These are phyloP conservation scores for Geotrichum cucujoidarum DNA, from an alignment of 1,139 yeast species.

Conservation along the genomic window DNA sequence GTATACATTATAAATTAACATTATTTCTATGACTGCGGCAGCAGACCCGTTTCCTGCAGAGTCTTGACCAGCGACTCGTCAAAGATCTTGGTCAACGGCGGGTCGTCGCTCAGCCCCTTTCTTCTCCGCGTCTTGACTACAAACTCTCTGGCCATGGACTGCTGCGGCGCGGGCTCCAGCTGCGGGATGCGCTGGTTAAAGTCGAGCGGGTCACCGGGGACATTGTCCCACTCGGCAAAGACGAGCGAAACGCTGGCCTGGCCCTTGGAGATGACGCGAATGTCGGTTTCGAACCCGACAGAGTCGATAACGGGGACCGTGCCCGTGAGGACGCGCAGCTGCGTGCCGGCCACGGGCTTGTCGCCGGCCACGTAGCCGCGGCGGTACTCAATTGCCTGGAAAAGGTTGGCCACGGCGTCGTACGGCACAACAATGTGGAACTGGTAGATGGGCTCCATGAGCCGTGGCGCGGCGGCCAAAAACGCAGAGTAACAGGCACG, in stretches of 20 bases:
- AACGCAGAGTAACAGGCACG: conserved; percentile 82
- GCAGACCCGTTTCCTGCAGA: conserved; percentile 47
- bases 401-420: conserved; percentile 45
- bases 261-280: conserved; percentile 72
- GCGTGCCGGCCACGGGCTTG: conserved; percentile 69
- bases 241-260: conserved; percentile 64
- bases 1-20: neutral
- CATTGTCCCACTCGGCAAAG: conserved; percentile 68
- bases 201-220: conserved; percentile 92
- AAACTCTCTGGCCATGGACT: conserved; percentile 79
- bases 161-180: conserved; percentile 66
- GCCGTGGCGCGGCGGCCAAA: conserved; percentile 68
- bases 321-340: conserved; percentile 57
- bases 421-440: conserved; percentile 55
- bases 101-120: conserved; percentile 73
- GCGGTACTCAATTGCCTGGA: conserved; percentile 53
- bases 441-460: conserved; percentile 80
- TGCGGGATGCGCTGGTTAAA: conserved; percentile 56
- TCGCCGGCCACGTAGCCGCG: conserved; percentile 59
- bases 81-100: conserved; percentile 64
- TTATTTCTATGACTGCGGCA: conserved; percentile 20
- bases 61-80: conserved; percentile 55
- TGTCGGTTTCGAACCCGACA: conserved; percentile 81
- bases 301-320: conserved; percentile 84
- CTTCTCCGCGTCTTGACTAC: conserved; percentile 82